Conservation (phyloP, 208 protist species). For the Porcisia deanei region DNA sequence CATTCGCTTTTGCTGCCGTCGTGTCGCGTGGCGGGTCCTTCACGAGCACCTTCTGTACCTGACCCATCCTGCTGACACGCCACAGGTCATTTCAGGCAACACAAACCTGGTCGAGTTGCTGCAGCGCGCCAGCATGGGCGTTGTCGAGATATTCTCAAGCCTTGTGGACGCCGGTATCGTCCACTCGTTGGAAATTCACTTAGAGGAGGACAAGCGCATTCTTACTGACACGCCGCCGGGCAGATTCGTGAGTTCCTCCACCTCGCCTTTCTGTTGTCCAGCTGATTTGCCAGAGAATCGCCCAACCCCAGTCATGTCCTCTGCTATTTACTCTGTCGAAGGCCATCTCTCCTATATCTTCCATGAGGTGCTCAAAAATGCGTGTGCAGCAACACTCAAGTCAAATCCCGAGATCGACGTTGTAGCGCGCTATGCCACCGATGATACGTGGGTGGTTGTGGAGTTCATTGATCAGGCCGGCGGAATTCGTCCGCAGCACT, state of each 20-base stretch:
- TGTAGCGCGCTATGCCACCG: slow-evolving; percentile 46
- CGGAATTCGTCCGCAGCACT: slow-evolving; percentile 49
- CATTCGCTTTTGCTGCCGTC: slow-evolving; percentile 72
- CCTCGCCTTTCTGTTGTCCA: slow-evolving; percentile 19
- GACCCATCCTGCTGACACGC: slow-evolving; percentile 35
- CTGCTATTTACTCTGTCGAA: slow-evolving; percentile 56
- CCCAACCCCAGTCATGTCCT: slow-evolving; percentile 4
- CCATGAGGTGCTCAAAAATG: slow-evolving; percentile 86
- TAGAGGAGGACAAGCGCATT: slow-evolving; percentile 61
- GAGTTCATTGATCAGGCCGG: slow-evolving; percentile 71
- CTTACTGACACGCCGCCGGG: slow-evolving; percentile 34
- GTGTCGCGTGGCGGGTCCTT: slow-evolving; percentile 82
- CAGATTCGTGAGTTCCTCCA: slow-evolving; percentile 51
- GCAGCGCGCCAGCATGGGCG: slow-evolving; percentile 51
- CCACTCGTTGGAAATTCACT: slow-evolving; percentile 45
- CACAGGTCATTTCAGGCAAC: slow-evolving; percentile 48
- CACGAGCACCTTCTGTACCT: slow-evolving; percentile 85
- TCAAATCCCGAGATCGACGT: slow-evolving; percentile 34
- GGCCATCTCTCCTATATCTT: slow-evolving; percentile 81
- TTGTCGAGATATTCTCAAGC: slow-evolving; percentile 64
- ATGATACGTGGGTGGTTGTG: slow-evolving; percentile 69
- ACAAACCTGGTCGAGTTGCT: slow-evolving; percentile 48
- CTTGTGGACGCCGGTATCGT: slow-evolving; percentile 30
- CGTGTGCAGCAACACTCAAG: slow-evolving; percentile 62
- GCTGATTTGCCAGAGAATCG: slow-evolving; percentile 10